Conservation (phyloP, 2,329 filamentous ascomycete species). For the Bipolaris zeicola region DNA sequence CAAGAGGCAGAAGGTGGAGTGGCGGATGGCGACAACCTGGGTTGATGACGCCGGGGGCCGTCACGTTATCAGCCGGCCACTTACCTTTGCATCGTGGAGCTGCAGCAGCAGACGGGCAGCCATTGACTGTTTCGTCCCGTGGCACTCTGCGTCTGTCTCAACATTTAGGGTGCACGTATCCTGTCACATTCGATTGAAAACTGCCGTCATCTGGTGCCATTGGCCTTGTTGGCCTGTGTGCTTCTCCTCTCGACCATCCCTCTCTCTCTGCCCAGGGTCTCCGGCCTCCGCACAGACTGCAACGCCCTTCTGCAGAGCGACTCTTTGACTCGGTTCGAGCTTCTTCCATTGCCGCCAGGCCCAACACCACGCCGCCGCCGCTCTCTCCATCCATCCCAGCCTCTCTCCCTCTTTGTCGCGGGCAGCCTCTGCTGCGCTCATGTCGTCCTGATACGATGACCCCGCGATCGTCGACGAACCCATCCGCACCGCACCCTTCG, state of each 20-base stretch:
- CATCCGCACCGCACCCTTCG: conserved; percentile 25
- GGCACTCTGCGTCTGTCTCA: background rate
- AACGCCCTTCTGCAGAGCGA: conserved; percentile 7
- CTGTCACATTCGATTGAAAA: too few species aligned
- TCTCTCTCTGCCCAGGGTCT: conserved; percentile 10
- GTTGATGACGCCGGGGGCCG: conserved; percentile 5
- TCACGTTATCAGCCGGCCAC: conserved; percentile 5
- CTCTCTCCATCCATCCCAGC: conserved; percentile 3
- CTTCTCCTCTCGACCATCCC: too few species aligned
- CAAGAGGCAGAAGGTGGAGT: conserved; percentile 14
- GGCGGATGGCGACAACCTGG: conserved; percentile 6
- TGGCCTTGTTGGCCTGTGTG: background rate
- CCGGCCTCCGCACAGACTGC: conserved; percentile 24
- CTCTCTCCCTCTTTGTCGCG: conserved; percentile 18
- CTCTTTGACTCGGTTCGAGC: conserved; percentile 14
- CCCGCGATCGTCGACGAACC: conserved; percentile 29
- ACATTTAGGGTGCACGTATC: too few species aligned
- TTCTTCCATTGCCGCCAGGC: conserved; percentile 20
- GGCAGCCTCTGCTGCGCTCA: conserved; percentile 40
- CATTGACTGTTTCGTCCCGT: background rate
- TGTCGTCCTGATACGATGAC: conserved; percentile 46
- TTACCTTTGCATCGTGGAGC: background rate
- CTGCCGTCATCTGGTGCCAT: background rate
- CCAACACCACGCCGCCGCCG: conserved; percentile 1
- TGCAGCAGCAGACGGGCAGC: background rate